These are phyloP conservation scores for Closterium sp. DNA, from an alignment of 139 green algal species.

Conservation along the genomic window DNA sequence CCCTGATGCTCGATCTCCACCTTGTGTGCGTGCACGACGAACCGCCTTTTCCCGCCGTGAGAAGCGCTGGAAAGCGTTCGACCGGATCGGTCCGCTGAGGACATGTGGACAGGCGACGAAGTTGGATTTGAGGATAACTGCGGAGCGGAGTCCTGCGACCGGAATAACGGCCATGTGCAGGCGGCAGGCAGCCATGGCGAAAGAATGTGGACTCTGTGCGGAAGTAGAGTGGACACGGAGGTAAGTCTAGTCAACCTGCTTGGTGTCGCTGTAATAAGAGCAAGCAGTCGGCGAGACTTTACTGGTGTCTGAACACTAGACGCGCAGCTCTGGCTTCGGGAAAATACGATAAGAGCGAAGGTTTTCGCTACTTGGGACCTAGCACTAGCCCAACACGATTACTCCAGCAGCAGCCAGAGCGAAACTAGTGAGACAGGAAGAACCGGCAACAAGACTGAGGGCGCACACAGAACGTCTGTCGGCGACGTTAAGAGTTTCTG, in stretches of 20 bases:
- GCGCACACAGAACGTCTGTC: too few species aligned
- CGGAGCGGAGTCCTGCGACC: not conserved
- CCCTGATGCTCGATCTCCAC: constrained; percentile 39
- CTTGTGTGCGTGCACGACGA: not conserved
- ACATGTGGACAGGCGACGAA: not conserved
- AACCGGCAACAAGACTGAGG: too few species aligned
- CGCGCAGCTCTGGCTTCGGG: too few species aligned
- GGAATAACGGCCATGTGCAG: not conserved
- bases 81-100: not conserved
- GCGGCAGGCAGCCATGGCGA: not conserved
- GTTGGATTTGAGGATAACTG: not conserved
- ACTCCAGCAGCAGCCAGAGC: too few species aligned
- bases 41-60: not conserved
- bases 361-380: too few species aligned
- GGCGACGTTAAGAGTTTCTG: too few species aligned
- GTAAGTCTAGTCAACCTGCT: not conserved
- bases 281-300: too few species aligned
- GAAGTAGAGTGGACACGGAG: not conserved
- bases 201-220: not conserved
- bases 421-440: too few species aligned
- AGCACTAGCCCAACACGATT: too few species aligned
- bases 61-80: not conserved
- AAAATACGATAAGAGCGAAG: too few species aligned
- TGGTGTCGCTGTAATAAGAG: too few species aligned
- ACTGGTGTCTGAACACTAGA: too few species aligned